phyloP scores from a whole-genome alignment of 75 land plant genomes.

The Cupressus sempervirens region DNA sequence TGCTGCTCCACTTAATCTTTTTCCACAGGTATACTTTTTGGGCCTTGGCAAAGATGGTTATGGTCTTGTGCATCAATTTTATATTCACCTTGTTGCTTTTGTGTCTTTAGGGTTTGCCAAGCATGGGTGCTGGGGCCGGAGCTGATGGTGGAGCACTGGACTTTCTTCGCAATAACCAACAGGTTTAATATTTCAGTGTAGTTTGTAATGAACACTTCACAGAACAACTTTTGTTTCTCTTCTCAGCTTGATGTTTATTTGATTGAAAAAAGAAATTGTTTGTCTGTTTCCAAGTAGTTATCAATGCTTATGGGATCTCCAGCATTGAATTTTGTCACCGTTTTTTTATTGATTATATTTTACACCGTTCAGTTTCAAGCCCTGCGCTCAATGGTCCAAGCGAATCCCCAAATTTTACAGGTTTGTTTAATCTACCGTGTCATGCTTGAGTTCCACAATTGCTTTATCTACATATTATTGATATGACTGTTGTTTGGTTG shows the following conservation, averaged over 20 bases:
- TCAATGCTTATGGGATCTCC: neutral
- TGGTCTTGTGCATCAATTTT: neutral
- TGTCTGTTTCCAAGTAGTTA: neutral
- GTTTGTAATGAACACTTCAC: neutral
- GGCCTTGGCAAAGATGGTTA: neutral
- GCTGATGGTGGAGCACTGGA: conserved; percentile 83
- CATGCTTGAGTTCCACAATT: neutral
- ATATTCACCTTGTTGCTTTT: conserved; percentile 23
- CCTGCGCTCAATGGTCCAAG: conserved; percentile 87
- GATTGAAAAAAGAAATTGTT: neutral
- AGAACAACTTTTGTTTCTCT: neutral
- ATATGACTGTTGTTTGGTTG: neutral
- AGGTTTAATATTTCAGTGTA: conserved; percentile 39
- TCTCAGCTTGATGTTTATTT: neutral
- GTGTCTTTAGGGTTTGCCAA: conserved; percentile 39
- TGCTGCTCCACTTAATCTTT: conserved; percentile 85
- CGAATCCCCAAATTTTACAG: conserved; percentile 99
- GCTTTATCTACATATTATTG: neutral
- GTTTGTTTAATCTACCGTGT: conserved; percentile 21
- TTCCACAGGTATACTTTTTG: conserved; percentile 75
- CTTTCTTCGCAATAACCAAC: conserved; percentile 87
- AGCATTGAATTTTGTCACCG: neutral
- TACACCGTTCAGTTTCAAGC: conserved; percentile 70
- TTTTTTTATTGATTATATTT: neutral
- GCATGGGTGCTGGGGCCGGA: conserved; percentile 26